Evolutionary conservation across 441 rosid genomes (phyloP).

Genomic region (Pelargonium australe): DNA sequence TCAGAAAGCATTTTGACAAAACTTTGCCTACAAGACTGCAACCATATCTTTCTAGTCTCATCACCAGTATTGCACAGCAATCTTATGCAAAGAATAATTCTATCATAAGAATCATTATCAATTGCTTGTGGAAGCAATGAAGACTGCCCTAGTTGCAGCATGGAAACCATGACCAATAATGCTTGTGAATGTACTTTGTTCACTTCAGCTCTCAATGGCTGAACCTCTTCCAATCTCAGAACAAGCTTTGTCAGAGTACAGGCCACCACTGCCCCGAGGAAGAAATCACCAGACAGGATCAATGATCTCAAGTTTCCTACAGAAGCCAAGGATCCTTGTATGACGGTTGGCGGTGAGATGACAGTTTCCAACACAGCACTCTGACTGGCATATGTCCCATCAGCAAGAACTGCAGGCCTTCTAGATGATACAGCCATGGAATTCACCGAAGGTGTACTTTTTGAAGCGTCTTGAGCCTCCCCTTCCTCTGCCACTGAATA

Average conservation of each 20-base stretch:
- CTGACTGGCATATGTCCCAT: slow-evolving; percentile 91
- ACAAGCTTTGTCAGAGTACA: slow-evolving; percentile 80
- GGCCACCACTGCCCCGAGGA: slow-evolving; percentile 88
- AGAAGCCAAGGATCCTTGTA: slow-evolving; percentile 73
- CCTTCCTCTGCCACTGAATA: slow-evolving; percentile 50
- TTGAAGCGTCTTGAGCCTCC: slow-evolving; percentile 47
- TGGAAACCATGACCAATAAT: slow-evolving; percentile 66
- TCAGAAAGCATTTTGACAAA: slow-evolving; percentile 88
- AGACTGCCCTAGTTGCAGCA: slow-evolving; percentile 86
- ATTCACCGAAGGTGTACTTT: slow-evolving; percentile 42
- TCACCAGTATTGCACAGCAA: slow-evolving; percentile 63
- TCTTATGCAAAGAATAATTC: slow-evolving; percentile 69
- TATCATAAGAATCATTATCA: slow-evolving; percentile 73
- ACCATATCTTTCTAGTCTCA: slow-evolving; percentile 72
- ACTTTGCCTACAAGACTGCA: slow-evolving; percentile 76
- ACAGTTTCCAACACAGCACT: slow-evolving; percentile 92
- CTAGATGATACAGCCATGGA: slow-evolving; percentile 62
- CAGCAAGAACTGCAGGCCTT: slow-evolving; percentile 86
- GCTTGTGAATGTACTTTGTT: slow-evolving; percentile 57
- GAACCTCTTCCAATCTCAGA: slow-evolving; percentile 84
- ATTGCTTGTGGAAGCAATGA: slow-evolving; percentile 68
- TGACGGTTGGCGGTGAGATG: slow-evolving; percentile 62
- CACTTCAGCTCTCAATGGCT: slow-evolving; percentile 63
- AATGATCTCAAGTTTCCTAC: slow-evolving; percentile 70
- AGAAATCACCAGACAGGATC: slow-evolving; percentile 77